Conservation (phyloP, 2,329 filamentous ascomycete genomes). For the Cadophora sp. region DNA sequence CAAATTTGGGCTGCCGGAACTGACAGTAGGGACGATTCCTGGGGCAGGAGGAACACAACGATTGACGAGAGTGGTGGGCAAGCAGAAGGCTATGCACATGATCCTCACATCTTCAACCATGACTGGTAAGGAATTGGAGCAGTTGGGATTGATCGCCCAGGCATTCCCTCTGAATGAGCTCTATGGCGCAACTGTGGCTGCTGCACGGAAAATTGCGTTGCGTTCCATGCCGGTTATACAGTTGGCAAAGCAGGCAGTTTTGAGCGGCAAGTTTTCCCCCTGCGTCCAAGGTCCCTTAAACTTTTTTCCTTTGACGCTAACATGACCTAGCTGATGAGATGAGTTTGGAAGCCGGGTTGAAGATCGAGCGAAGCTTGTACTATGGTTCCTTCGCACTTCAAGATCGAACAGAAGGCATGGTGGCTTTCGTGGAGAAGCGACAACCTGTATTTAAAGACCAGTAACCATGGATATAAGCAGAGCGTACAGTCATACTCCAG, state of each 20-base stretch:
- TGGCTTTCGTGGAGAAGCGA: slow-evolving; percentile 66
- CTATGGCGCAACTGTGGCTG: slow-evolving; percentile 47
- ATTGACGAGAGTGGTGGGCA: slow-evolving; percentile 47
- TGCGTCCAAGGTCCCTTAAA: slow-evolving; percentile 2
- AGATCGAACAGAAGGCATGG: slow-evolving; percentile 66
- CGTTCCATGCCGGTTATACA: slow-evolving; percentile 50
- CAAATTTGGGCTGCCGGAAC: slow-evolving; percentile 45
- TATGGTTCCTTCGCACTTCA: slow-evolving; percentile 45
- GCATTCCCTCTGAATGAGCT: slow-evolving; percentile 47
- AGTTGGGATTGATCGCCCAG: slow-evolving; percentile 36
- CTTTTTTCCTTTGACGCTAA: not conserved
- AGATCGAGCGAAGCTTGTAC: slow-evolving; percentile 48
- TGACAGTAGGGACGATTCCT: slow-evolving; percentile 45
- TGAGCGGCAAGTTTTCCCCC: slow-evolving; percentile 46
- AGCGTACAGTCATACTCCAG: not conserved
- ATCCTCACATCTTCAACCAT: slow-evolving; percentile 36
- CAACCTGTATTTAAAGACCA: slow-evolving; percentile 58
- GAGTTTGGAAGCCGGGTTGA: slow-evolving; percentile 50
- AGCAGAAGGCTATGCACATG: slow-evolving; percentile 45
- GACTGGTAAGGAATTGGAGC: slow-evolving; percentile 33
- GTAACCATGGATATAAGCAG: not conserved
- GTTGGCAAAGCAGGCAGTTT: slow-evolving; percentile 53
- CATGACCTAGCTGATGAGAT: slow-evolving; percentile 49
- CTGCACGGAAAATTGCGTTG: slow-evolving; percentile 50
- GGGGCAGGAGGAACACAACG: slow-evolving; percentile 46